These are phyloP conservation scores for Fusarium piperis DNA, from an alignment of 2,329 filamentous ascomycete species.

Conservation along the genomic window DNA sequence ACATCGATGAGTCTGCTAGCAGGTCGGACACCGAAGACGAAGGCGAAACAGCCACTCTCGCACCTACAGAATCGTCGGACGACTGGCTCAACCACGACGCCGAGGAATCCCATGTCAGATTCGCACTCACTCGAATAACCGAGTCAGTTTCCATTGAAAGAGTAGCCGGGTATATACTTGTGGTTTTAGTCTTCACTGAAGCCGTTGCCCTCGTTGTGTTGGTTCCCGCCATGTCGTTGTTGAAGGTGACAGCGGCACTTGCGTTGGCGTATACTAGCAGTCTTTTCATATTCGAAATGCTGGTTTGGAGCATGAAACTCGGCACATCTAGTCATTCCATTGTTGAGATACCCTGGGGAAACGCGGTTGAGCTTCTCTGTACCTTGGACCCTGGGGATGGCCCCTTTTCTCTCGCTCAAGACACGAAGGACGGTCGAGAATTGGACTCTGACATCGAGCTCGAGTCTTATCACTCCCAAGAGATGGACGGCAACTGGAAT, in stretches of 20 bases:
- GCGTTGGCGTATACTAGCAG: not conserved
- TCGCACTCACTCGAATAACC: not conserved
- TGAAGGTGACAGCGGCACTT: not conserved
- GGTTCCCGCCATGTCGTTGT: not conserved
- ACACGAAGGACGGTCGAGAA: too few relatives aligned
- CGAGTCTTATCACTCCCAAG: not conserved
- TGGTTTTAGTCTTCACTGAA: not conserved
- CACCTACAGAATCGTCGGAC: not conserved
- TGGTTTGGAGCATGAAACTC: not conserved
- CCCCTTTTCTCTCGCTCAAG: not conserved
- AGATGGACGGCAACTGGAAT: not conserved
- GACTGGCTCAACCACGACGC: not conserved
- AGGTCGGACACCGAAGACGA: not conserved
- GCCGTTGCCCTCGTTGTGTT: not conserved
- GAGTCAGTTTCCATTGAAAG: not conserved
- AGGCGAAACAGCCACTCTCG: not conserved
- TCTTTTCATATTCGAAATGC: not conserved
- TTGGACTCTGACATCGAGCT: not conserved
- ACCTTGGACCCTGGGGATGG: not conserved
- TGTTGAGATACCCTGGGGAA: not conserved
- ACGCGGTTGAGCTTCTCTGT: not conserved
- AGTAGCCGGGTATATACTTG: not conserved
- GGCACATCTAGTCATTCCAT: too few relatives aligned
- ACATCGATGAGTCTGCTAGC: not conserved
- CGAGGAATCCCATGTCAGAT: not conserved